Evolutionary conservation across 2,329 filamentous ascomycete genomes (phyloP), one percentile per base, ranked within the genome.

Genomic region (Ceratocystis smalleyi): DNA sequence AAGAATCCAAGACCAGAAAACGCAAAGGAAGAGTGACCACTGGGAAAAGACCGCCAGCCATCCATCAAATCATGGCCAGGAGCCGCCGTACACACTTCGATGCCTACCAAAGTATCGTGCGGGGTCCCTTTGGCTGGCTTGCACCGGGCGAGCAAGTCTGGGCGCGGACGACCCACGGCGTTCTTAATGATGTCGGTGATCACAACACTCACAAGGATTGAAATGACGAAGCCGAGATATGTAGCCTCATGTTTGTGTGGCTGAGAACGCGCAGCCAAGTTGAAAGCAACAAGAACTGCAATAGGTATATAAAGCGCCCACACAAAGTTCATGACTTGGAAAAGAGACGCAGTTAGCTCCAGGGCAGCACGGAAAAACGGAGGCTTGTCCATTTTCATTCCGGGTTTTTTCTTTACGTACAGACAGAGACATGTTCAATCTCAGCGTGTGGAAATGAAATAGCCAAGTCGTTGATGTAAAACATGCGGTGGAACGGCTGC

Each of bases 161-260:
- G 82, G 5, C 82, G 76, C 17, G 91, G 89, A 10, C 89, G 78
- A 7, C 89, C 89, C 30, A 92, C 88, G 8, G 87, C 82, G 72
- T 95, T 96, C 75, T 99, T 99, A 71, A 97, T 80, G 32, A 92
- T 77, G 72, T 97, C 91, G 55, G 94, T 97, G 54, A 97, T 78
- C 73, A 96, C 87, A 5, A 84, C 82, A 0, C 89, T 87, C 61
- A 96, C 79, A 69, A 90, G 79, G 30, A 97, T 75, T 68, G 85
- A 83, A 70, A 92, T 89, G 61, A 85, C 77, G 67, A 96, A 84
- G 24, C 90, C 88, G 0, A 99, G 83, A 62, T 95, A 77, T 0
- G 90, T 88, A 68, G 91, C 88, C 75, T 97, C 91, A 66, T 88
- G 82, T 73, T 95, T 95, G 73, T 95, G 88, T 7, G 81, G 74